Evolutionary conservation across 148 eudicot species (phyloP).

Genomic region (Chenopodium formosanum): DNA sequence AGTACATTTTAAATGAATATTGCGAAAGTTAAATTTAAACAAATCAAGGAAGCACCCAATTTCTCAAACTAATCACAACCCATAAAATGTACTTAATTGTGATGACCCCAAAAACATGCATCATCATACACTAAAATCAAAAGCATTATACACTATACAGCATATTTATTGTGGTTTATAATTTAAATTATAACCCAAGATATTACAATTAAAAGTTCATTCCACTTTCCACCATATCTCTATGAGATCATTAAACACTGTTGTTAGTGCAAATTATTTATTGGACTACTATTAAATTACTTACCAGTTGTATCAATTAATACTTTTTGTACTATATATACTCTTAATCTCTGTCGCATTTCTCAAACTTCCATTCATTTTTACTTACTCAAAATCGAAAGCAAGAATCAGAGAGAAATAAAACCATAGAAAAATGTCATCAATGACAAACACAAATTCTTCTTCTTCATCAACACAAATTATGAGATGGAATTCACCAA

Average conservation of each 20-base stretch:
- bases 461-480: neutral
- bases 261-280: constrained; percentile 17
- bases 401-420: neutral
- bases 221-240: constrained; percentile 16
- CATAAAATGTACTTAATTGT: too few relatives aligned
- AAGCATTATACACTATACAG: neutral
- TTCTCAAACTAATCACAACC: too few relatives aligned
- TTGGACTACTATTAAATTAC: neutral
- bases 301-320: neutral
- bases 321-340: constrained; percentile 18
- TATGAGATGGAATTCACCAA: constrained; percentile 34
- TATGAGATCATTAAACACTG: neutral
- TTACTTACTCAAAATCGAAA: neutral
- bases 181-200: neutral
- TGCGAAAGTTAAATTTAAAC: too few relatives aligned
- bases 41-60: too few relatives aligned
- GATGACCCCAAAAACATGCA: too few relatives aligned
- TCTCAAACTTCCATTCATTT: constrained; percentile 13
- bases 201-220: neutral
- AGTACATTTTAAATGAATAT: too few relatives aligned
- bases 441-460: constrained; percentile 1
- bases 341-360: neutral
- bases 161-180: neutral
- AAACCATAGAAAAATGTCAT: constrained; percentile 1
- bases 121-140: neutral